Conservation (phyloP, 208 protist genomes). For the Trypanosoma platydactyli region DNA sequence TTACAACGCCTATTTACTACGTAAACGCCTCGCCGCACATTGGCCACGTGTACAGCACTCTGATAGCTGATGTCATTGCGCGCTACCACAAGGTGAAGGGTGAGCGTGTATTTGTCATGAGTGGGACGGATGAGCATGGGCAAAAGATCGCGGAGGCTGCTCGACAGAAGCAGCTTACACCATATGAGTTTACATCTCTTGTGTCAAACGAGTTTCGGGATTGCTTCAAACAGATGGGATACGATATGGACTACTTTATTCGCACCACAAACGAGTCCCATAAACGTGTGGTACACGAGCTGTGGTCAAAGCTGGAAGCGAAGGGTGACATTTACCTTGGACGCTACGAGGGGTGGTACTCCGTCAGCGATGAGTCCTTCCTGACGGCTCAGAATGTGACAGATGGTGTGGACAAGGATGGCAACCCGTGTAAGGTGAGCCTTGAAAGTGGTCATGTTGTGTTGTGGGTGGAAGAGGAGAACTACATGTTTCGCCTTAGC, state of each 20-base stretch:
- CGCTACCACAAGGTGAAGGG: constrained; percentile 89
- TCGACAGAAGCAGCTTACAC: constrained; percentile 51
- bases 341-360: constrained; percentile 99
- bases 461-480: constrained; percentile 96
- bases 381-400: constrained; percentile 76
- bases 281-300: constrained; percentile 54
- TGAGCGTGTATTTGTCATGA: constrained; percentile 91
- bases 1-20: constrained; percentile 92
- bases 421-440: constrained; percentile 91
- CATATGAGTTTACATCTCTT: constrained; percentile 91
- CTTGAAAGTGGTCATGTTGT: constrained; percentile 91
- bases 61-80: constrained; percentile 89
- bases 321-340: constrained; percentile 97
- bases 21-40: constrained; percentile 92
- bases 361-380: constrained; percentile 97
- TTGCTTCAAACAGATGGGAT: constrained; percentile 89
- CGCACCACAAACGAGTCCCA: constrained; percentile 95
- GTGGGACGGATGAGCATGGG: constrained; percentile 99
- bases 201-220: constrained; percentile 89
- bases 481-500: constrained; percentile 98
- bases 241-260: constrained; percentile 95
- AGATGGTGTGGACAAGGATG: constrained; percentile 88
- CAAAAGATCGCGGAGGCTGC: constrained; percentile 96
- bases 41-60: constrained; percentile 90
- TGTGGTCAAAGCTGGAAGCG: constrained; percentile 91